Conservation (phyloP, 176 grass and related monocot genomes). For the Oryza brachyantha region DNA sequence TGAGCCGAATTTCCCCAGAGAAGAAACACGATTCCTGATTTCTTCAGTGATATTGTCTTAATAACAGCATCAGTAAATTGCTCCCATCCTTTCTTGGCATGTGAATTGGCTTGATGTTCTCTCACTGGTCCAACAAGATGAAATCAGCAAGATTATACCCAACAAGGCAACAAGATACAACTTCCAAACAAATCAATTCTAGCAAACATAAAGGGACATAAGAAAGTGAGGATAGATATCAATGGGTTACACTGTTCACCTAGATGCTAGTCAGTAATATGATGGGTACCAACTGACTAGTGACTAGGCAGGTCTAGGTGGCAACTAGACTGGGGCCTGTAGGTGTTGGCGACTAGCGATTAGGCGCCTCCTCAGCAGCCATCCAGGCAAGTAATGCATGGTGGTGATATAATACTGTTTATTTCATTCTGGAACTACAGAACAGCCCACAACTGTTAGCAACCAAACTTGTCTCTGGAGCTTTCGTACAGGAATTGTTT, state of each 20-base stretch:
- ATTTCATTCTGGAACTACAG: background rate
- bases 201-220: background rate
- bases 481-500: background rate
- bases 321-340: too few relatives aligned
- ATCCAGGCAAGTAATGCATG: too few relatives aligned
- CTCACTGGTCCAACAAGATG: conserved; percentile 45
- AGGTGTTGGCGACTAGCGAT: too few relatives aligned
- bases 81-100: conserved; percentile 98
- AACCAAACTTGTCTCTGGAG: background rate
- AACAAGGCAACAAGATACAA: conserved; percentile 15
- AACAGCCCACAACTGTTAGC: background rate
- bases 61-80: conserved; percentile 92
- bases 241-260: too few relatives aligned
- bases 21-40: conserved; percentile 79
- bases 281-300: too few relatives aligned
- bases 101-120: conserved; percentile 88
- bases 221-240: background rate
- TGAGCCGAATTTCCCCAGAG: conserved; percentile 99
- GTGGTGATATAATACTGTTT: background rate
- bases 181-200: background rate
- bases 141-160: conserved; percentile 24
- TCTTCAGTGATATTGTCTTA: conserved; percentile 87
- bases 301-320: too few relatives aligned
- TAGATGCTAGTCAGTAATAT: too few relatives aligned
- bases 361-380: too few relatives aligned